Base-by-base conservation (phyloP, 2,329 filamentous ascomycete species). In the Eutypa lata region DNA sequence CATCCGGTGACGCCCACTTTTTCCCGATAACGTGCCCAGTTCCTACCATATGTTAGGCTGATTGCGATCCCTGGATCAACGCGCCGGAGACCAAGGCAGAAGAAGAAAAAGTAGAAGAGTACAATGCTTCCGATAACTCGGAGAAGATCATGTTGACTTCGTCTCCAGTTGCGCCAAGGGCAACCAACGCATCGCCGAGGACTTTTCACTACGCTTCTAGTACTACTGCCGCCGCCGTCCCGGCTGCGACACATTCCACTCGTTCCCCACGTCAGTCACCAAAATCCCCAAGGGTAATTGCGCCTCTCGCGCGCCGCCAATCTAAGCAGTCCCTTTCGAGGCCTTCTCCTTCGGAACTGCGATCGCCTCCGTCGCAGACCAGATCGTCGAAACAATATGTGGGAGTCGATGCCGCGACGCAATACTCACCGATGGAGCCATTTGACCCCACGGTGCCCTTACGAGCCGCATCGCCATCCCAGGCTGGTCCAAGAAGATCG, bases 81-180 rank as follows among this genome's bases (percentile, higher is more conserved):
- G 35, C 35, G 35, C 13, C 13, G n/a, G n/a, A 38, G 35, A 18
- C 35, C 35, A 38, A 18, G n/a, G 16, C 13, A 38, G n/a, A 38
- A 38, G 35, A 38, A 38, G 4, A 38, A 38, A 38, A 38, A 7
- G 16, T 4, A 14, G 16, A 38, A 38, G n/a, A 31, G 26, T 31
- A 31, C 26, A 31, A 31, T 31, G 26, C 10, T 31, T 10, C 21
- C 42, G 42, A 45, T 16, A 19, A 67, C 64, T 68, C 79, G 71
- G 68, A 79, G 70, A 71, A 70, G 73, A 81, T 71, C 75, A 83
- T 83, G 80, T 77, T 83, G 77, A 80, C 79, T 69, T 80, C 78
- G 66, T 82, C 80, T 64, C 79, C 79, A 56, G 71, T 77, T 60
- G 71, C 77, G 64, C 67, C 76, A 66, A 70, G 71, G 65, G 73